Conservation (phyloP, 495 filamentous ascomycete genomes). For the Amphirosellinia nigrospora region DNA sequence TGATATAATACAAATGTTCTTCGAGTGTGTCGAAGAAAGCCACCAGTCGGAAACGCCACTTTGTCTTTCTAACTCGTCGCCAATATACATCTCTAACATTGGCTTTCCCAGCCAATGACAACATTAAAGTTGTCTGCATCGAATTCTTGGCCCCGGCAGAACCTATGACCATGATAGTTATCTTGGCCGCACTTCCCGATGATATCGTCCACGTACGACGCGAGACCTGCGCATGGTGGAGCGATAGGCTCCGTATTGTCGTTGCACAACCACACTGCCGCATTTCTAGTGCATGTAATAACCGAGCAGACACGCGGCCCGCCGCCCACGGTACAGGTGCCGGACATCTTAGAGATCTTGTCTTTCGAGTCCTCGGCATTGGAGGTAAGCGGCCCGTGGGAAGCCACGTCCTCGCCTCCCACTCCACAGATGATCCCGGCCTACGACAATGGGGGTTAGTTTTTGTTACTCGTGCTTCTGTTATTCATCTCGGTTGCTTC, state of each 20-base stretch:
- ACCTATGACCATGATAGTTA: background rate
- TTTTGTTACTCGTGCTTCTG: background rate
- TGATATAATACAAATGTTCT: background rate
- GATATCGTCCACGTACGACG: constrained; percentile 16
- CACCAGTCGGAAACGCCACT: background rate
- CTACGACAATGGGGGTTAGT: background rate
- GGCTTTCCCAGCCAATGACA: constrained; percentile 8
- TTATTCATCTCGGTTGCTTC: background rate
- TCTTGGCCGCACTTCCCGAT: background rate
- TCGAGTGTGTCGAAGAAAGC: background rate
- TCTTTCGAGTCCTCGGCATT: background rate
- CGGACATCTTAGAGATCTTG: background rate
- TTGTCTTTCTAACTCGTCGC: background rate
- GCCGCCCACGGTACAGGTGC: background rate
- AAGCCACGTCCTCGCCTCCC: background rate
- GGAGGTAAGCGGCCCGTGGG: background rate
- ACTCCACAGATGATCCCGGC: constrained; percentile 5
- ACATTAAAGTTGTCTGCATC: constrained; percentile 23
- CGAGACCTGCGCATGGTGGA: constrained; percentile 3
- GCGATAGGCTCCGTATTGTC: constrained; percentile 9
- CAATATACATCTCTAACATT: background rate
- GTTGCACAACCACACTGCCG: constrained; percentile 29
- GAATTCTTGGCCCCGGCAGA: constrained; percentile 20
- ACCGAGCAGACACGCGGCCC: constrained; percentile 14
- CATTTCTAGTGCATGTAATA: constrained; percentile 7